Conservation (phyloP, 2,329 filamentous ascomycete genomes). For the Botryosphaeria dothidea region DNA sequence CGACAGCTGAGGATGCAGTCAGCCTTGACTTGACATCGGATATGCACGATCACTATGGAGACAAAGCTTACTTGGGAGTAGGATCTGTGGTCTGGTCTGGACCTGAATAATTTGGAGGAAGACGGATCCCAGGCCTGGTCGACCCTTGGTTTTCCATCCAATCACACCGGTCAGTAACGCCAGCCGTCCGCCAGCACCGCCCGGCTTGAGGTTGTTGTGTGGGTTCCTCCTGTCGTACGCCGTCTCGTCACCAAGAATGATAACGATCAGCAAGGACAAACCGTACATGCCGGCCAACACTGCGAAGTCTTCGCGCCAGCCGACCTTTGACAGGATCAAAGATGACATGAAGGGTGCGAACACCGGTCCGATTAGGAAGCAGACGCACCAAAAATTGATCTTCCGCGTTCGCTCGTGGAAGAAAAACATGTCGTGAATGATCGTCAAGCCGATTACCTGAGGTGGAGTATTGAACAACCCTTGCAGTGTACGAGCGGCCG, state of each 20-base stretch:
- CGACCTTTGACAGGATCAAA: not conserved
- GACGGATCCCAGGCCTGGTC: not conserved
- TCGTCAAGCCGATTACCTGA: slow-evolving; percentile 29
- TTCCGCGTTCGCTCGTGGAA: slow-evolving; percentile 39
- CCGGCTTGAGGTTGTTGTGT: not conserved
- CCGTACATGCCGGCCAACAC: slow-evolving; percentile 38
- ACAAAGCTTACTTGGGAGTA: not conserved
- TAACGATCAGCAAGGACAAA: slow-evolving; percentile 31
- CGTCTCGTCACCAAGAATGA: slow-evolving; percentile 36
- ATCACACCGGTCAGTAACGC: not conserved
- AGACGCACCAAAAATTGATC: slow-evolving; percentile 26
- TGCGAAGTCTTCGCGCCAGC: slow-evolving; percentile 21
- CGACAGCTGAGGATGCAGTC: not conserved
- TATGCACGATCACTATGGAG: no score
- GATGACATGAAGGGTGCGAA: slow-evolving; percentile 31
- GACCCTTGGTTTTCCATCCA: not conserved
- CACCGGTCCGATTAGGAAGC: slow-evolving; percentile 26
- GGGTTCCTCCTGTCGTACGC: slow-evolving; percentile 29
- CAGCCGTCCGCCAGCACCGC: not conserved
- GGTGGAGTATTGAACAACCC: slow-evolving; percentile 29
- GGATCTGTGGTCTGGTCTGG: not conserved
- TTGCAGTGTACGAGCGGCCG: slow-evolving; percentile 29
- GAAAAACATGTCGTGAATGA: slow-evolving; percentile 40
- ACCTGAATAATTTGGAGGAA: not conserved
- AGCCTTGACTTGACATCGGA: not conserved